These are phyloP conservation scores for Phanerodontia chrysosporium DNA, from an alignment of 768 basidiomycete genomes.

Conservation along the genomic window DNA sequence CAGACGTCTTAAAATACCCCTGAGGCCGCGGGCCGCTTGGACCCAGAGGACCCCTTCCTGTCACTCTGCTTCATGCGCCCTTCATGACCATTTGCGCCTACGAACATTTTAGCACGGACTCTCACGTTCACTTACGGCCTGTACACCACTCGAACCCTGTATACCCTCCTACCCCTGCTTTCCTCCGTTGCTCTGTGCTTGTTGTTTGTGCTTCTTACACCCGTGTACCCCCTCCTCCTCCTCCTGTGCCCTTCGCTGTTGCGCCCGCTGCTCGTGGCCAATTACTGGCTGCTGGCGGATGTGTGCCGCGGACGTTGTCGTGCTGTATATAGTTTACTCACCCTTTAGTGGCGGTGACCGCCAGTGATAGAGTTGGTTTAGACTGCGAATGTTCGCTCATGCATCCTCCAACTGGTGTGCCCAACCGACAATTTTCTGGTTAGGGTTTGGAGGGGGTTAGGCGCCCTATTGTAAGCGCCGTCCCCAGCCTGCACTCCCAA, in stretches of 20 bases:
- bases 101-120: neutral
- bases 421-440: too few relatives aligned
- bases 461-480: too few relatives aligned
- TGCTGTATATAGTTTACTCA: neutral
- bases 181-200: neutral
- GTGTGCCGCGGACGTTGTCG: neutral
- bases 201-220: neutral
- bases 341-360: neutral
- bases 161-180: neutral
- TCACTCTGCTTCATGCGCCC: neutral
- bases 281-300: neutral
- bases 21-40: neutral
- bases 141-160: neutral
- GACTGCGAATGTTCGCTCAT: neutral
- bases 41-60: neutral
- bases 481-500: too few relatives aligned
- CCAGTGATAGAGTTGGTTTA: neutral
- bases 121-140: neutral
- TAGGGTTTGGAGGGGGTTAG: too few relatives aligned
- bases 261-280: neutral
- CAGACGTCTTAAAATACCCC: neutral
- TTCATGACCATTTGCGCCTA: neutral
- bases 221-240: neutral
- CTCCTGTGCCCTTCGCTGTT: neutral
- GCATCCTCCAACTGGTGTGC: too few relatives aligned